These are phyloP conservation scores for Neocucurbitaria cava DNA, from an alignment of 2,329 filamentous ascomycete genomes.

Conservation along the genomic window DNA sequence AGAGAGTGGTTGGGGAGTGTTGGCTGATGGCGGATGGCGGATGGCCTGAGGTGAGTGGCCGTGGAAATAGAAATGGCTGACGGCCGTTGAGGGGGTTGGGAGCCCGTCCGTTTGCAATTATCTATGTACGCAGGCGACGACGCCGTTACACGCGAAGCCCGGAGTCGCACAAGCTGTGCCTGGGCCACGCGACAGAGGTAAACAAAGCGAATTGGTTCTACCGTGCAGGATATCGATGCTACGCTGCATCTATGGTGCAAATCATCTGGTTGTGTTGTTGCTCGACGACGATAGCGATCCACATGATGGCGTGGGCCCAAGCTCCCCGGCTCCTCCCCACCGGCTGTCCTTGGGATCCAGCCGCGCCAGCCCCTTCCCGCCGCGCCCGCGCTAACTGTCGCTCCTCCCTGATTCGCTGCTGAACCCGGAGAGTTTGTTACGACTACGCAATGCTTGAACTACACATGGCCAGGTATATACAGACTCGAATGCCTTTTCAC, in stretches of 20 bases:
- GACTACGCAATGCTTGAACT: neutral
- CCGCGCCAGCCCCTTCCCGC: neutral
- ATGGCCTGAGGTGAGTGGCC: constrained; percentile 14
- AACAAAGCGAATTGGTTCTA: constrained; percentile 1
- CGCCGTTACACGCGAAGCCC: constrained; percentile 5
- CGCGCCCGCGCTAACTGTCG: neutral
- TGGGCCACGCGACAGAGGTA: neutral
- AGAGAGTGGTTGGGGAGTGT: constrained; percentile 26
- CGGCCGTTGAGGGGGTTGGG: constrained; percentile 24
- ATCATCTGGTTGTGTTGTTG: no score
- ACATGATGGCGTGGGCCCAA: neutral
- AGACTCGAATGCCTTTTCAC: neutral
- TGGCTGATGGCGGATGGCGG: no score
- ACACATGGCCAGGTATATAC: neutral
- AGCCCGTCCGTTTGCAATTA: constrained; percentile 1
- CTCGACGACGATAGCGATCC: neutral
- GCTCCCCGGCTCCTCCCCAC: neutral
- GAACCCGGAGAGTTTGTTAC: neutral
- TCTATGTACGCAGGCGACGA: neutral
- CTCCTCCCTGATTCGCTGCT: neutral
- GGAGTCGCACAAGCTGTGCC: constrained; percentile 1
- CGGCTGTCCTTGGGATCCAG: neutral
- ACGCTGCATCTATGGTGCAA: neutral
- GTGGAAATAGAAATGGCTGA: constrained; percentile 23
- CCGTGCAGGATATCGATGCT: neutral